Evolutionary conservation across 495 filamentous ascomycete species (phyloP).

Genomic region (Penicillium riverlandense): DNA sequence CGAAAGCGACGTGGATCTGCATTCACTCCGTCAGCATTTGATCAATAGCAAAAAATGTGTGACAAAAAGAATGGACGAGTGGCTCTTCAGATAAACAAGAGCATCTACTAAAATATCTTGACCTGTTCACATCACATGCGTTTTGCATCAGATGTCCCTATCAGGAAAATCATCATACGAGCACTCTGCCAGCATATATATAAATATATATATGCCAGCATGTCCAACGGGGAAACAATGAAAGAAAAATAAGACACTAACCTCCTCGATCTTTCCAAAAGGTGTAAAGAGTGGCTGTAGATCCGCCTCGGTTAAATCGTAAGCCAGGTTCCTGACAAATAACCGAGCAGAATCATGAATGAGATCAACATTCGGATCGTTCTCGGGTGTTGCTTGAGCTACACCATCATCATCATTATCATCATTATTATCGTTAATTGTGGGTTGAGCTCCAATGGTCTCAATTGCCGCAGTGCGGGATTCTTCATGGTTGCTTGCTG

Average conservation of each 20-base stretch:
- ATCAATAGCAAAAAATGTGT: conserved; percentile 15
- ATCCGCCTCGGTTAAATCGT: conserved; percentile 70
- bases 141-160: conserved; percentile 97
- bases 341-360: conserved; percentile 53
- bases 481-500: conserved; percentile 8
- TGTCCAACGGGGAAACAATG: conserved; percentile 2
- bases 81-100: conserved; percentile 51
- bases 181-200: conserved; percentile 10
- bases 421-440: conserved; percentile 7
- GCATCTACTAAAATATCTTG: conserved; percentile 76
- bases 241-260: conserved; percentile 40
- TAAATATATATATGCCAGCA: conserved; percentile 5
- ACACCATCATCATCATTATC: conserved; percentile 12
- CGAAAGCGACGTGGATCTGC: conserved; percentile 76
- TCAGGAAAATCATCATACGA: conserved; percentile 91
- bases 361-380: conserved; percentile 34
- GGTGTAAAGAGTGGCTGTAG: conserved; percentile 59
- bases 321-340: conserved; percentile 85
- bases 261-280: conserved; percentile 79
- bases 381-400: conserved; percentile 13
- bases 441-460: conserved; percentile 11
- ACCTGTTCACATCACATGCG: conserved; percentile 57
- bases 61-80: conserved; percentile 27
- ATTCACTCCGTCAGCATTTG: conserved; percentile 28
- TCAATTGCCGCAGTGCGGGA: conserved; percentile 17